Base-by-base conservation (phyloP, 306 rosid genomes). In the Casuarina glauca region DNA sequence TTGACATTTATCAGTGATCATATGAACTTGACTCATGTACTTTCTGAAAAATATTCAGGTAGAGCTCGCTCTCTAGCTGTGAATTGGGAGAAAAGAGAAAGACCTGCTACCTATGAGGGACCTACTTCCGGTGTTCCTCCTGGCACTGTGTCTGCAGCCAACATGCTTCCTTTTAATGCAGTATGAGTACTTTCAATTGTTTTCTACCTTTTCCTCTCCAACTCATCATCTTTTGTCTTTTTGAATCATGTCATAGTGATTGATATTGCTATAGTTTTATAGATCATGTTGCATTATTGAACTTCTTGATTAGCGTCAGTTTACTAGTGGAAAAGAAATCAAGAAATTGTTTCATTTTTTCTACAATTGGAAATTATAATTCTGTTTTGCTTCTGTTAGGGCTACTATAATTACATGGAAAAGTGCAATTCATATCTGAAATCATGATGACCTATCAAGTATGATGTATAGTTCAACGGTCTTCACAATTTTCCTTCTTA, bases 71-170 rank as follows among this genome's bases (percentile, higher is more conserved):
- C 97, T 39, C 80, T 82, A 77, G 81, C 89, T 71, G 83, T 83
- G 41, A 91, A 86, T 86, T 92, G 86, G 96, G 98, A 95, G 77
- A 92, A 87, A 83, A 86, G 90, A 85, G 99, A 93, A 19, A 88
- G 94, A 63, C 76, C 84, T 81, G 87, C 91, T 69, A 86, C 86
- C 87, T 79, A 72, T 58, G 97, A 87, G 71, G 93, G 87, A 71
- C 90, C 88, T 54, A 74, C 90, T 9, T 85, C 88, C 76, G 81
- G 84, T 80, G 74, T 85, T 69, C 82, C 91, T 71, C 79, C 88
- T 70, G 91, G 88, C 69, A 86, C 89, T 74, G 79, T 77, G 44
- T 82, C 92, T 74, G 80, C 89, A 43, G 87, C 72, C 57, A 89
- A 87, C 53, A 79, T 58, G 76, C 81, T 81, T 54, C 85, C 93